These are phyloP conservation scores for Dacryopinax spathularia DNA, from an alignment of 768 basidiomycete species.

Conservation along the genomic window DNA sequence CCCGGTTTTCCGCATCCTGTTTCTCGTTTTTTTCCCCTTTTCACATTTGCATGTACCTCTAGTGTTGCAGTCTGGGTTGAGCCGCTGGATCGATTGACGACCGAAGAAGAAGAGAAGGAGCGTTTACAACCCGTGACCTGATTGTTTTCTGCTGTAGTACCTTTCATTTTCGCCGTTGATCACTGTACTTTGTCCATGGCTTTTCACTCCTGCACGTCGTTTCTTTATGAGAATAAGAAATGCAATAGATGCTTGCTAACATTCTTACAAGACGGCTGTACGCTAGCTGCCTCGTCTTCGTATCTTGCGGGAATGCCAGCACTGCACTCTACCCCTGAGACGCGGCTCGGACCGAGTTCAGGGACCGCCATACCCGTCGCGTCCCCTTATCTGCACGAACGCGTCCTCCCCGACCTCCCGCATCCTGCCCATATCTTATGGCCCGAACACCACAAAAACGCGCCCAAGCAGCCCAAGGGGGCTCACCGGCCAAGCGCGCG, in stretches of 20 bases:
- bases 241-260: background rate
- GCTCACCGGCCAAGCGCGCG: background rate
- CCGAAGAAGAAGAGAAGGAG: background rate
- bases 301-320: background rate
- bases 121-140: conserved; percentile 3
- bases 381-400: background rate
- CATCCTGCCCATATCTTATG: no score
- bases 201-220: background rate
- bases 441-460: background rate
- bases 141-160: background rate
- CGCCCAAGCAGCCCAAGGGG: background rate
- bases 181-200: conserved; percentile 5
- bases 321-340: background rate
- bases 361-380: background rate
- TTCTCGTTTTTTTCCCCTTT: background rate
- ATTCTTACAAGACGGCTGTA: background rate
- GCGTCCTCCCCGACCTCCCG: background rate
- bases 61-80: background rate
- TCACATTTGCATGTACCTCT: conserved; percentile 4
- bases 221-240: background rate
- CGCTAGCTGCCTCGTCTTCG: background rate
- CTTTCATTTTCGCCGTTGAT: conserved; percentile 3
- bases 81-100: conserved; percentile 2
- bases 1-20: no score
- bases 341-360: background rate